phyloP scores from a whole-genome alignment of 441 rosid species.

The Populus hybrid region DNA sequence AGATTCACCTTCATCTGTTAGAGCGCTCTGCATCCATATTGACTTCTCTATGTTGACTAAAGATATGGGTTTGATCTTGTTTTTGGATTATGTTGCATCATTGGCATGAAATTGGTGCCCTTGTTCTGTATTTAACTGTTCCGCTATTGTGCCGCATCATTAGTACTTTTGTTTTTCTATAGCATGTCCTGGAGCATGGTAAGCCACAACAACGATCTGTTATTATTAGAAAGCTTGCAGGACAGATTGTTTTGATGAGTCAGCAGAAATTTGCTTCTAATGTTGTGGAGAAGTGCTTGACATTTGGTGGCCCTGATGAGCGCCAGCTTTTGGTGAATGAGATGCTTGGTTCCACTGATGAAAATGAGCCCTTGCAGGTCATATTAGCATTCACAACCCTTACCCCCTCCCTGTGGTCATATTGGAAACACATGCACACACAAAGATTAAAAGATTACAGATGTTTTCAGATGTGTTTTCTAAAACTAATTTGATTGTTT shows the following conservation, averaged over 20 bases:
- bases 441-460: not conserved
- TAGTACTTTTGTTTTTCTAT: conserved; percentile 22
- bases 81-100: not conserved
- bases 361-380: conserved; percentile 95
- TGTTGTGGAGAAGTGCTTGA: conserved; percentile 78
- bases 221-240: conserved; percentile 71
- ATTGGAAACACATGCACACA: not conserved
- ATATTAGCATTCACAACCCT: not conserved
- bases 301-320: conserved; percentile 80
- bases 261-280: conserved; percentile 44
- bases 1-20: not conserved
- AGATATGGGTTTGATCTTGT: not conserved
- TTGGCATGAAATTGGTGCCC: not conserved
- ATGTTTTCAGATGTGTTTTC: too few relatives aligned
- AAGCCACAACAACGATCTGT: conserved; percentile 72
- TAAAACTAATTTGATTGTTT: not conserved
- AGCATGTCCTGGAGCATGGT: conserved; percentile 93
- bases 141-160: not conserved
- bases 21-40: not conserved
- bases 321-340: conserved; percentile 74
- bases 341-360: conserved; percentile 90
- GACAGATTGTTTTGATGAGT: conserved; percentile 94
- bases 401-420: not conserved
- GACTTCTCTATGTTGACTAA: not conserved
- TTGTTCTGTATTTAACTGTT: not conserved